A percentile compares a stretch with the other conserved stretches of the same genome.
phyloP scores from a whole-genome alignment of 495 filamentous ascomycete species.

The Echria macrotheca region DNA sequence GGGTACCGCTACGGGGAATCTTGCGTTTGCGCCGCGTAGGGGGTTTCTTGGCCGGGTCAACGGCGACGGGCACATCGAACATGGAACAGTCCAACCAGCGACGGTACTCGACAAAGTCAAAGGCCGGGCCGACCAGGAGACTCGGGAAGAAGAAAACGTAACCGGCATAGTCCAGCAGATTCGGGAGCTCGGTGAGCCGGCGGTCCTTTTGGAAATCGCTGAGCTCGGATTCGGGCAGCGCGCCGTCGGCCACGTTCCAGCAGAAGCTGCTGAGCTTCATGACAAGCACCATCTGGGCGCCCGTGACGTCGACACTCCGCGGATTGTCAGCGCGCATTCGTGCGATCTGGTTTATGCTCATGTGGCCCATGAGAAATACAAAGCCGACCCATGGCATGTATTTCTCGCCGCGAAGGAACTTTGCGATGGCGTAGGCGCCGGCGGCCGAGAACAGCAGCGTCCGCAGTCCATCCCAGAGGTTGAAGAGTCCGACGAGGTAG shows the following conservation, averaged over 20 bases:
- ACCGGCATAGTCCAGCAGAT: constrained; percentile 71
- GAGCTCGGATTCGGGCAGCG: constrained; percentile 68
- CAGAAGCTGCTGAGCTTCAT: constrained; percentile 98
- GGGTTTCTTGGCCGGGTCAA: constrained; percentile 73
- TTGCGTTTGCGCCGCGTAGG: constrained; percentile 86
- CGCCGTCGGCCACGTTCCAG: constrained; percentile 95
- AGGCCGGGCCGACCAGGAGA: constrained; percentile 80
- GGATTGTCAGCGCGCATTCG: constrained; percentile 66
- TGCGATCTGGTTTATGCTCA: constrained; percentile 82
- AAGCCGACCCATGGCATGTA: constrained; percentile 99
- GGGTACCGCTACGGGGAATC: constrained; percentile 86
- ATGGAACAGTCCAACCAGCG: constrained; percentile 91
- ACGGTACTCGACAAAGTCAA: constrained; percentile 88
- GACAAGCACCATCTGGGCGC: constrained; percentile 94
- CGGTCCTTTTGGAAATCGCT: constrained; percentile 82
- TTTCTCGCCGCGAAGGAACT: constrained; percentile 72
- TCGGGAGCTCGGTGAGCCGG: constrained; percentile 66
- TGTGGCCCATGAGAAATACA: constrained; percentile 89
- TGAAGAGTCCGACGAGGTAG: constrained; percentile 91
- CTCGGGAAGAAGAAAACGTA: constrained; percentile 95
- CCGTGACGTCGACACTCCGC: constrained; percentile 76
- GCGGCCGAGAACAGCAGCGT: constrained; percentile 74
- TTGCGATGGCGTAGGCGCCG: constrained; percentile 77
- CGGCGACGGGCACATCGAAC: constrained; percentile 77
- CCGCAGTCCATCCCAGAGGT: constrained; percentile 80